Evolutionary conservation across 1,139 yeast species (phyloP).

Genomic region (Suhomyces maxii): DNA sequence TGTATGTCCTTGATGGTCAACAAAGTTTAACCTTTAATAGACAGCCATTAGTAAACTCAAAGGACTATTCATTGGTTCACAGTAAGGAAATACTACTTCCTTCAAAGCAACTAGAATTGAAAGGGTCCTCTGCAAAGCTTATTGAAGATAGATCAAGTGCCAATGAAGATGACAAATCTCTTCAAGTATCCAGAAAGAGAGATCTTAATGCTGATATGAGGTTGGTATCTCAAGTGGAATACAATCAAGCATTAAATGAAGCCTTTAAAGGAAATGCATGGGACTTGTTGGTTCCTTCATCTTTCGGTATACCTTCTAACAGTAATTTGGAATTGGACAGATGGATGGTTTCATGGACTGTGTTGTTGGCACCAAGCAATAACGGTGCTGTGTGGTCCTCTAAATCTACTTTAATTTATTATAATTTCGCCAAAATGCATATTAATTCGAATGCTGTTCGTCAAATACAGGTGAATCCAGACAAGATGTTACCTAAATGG

Average conservation of each 20-base stretch:
- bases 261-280: constrained; percentile 64
- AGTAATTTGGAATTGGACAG: constrained; percentile 66
- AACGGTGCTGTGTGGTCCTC: constrained; percentile 69
- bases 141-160: background rate
- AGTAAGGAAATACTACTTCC: constrained; percentile 37
- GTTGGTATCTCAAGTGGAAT: constrained; percentile 71
- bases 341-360: constrained; percentile 85
- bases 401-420: constrained; percentile 67
- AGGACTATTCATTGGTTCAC: constrained; percentile 44
- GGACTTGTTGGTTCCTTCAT: constrained; percentile 59
- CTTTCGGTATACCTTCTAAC: constrained; percentile 68
- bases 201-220: constrained; percentile 46
- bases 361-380: constrained; percentile 58
- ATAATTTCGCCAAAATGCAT: constrained; percentile 75
- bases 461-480: constrained; percentile 39
- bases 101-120: constrained; percentile 5
- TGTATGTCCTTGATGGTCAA: constrained; percentile 70
- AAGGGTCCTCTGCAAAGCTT: background rate
- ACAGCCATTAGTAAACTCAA: constrained; percentile 52
- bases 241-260: constrained; percentile 62
- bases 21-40: constrained; percentile 64
- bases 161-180: background rate
- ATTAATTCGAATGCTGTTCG: constrained; percentile 60
- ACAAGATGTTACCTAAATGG: constrained; percentile 42
- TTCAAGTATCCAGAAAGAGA: constrained; percentile 13